Evolutionary conservation across 192 early-diverging fungal genomes (phyloP), one percentile per base, ranked within the genome.

Genomic region (Haplosporangium gracile): DNA sequence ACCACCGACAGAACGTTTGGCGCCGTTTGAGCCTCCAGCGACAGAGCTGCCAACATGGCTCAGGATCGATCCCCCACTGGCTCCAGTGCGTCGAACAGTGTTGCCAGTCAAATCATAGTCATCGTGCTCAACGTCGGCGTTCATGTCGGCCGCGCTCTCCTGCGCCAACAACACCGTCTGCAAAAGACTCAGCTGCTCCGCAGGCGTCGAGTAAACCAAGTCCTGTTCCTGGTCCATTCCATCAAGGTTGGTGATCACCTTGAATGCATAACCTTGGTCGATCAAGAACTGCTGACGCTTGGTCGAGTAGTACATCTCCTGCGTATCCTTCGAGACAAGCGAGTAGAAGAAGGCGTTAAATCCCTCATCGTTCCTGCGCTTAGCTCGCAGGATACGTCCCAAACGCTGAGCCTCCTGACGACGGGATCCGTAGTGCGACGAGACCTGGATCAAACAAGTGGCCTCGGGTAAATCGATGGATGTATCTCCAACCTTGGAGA

Each of bases 241-340:
- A 77, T 98, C 97, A 53, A 99, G 91, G 36, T 96, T 93, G 45
- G 98, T 99, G 78, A 99, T 99, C 43, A 99, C 96, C 89, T 99
- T 99, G 91, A 99, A 99, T n/a, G 97, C 94, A 89, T 99, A 99
- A 0, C 99, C 99, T 86, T 99, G 99, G 89, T 99, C 98, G 69
- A 99, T 97, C 80, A 99, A 88, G 89, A 99, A 99, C 88, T 99
- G 99, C 89, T 99, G 99, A 29, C 98, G 93, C 89, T 99, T 99
- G 43, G 97, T 93, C 5, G 97, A 98, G 79, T 99, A 99, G 84
- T 94, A 97, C 95, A 99, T 98, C 88, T 99, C 99, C 89, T 99
- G 95, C 0, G 99, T 99, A 91, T 99, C 98, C 68, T 94, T 94
- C 42, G 95, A 96, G n/a, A 99, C 98, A n/a, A 99, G 89, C 26